These are phyloP conservation scores for Alternaria panax DNA, from an alignment of 2,329 filamentous ascomycete genomes.

Conservation along the genomic window DNA sequence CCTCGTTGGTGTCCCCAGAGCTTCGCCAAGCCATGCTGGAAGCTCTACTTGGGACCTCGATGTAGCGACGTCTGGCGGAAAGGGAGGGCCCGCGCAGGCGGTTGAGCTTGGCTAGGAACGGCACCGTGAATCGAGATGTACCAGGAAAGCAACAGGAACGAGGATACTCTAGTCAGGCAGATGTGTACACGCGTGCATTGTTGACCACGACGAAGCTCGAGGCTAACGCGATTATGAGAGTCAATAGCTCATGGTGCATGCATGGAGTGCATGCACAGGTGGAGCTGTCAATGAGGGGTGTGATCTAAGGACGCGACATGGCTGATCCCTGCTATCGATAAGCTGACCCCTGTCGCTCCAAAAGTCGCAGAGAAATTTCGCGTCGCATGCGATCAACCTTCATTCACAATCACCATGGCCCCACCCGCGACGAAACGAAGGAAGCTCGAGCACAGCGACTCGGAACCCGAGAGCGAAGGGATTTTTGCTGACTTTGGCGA, in stretches of 20 bases:
- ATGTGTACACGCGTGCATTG: background rate
- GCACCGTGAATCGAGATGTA: constrained; percentile 28
- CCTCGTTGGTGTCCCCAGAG: constrained; percentile 75
- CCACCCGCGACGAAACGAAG: constrained; percentile 55
- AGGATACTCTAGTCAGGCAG: constrained; percentile 12
- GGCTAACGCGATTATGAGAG: constrained; percentile 1
- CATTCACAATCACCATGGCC: constrained; percentile 38
- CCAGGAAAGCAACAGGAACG: constrained; percentile 11
- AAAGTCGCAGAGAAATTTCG: constrained; percentile 33
- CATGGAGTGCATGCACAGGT: constrained; percentile 3
- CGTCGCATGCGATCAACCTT: constrained; percentile 13
- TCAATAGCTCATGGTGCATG: constrained; percentile 6
- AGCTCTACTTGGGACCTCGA: constrained; percentile 3
- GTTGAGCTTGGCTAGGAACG: constrained; percentile 26
- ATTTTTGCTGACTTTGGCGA: constrained; percentile 36
- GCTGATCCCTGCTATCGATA: constrained; percentile 32
- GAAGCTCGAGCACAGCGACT: constrained; percentile 54
- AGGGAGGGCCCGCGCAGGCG: constrained; percentile 25
- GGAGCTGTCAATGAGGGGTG: constrained; percentile 11
- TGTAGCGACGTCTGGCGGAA: background rate
- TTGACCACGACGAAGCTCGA: background rate
- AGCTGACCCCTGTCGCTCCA: constrained; percentile 20
- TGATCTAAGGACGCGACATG: constrained; percentile 1
- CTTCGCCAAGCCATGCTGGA: constrained; percentile 87
- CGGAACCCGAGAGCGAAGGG: constrained; percentile 35